phyloP scores from a whole-genome alignment of 2,329 filamentous ascomycete species.

The Incumbomyces delicatus region DNA sequence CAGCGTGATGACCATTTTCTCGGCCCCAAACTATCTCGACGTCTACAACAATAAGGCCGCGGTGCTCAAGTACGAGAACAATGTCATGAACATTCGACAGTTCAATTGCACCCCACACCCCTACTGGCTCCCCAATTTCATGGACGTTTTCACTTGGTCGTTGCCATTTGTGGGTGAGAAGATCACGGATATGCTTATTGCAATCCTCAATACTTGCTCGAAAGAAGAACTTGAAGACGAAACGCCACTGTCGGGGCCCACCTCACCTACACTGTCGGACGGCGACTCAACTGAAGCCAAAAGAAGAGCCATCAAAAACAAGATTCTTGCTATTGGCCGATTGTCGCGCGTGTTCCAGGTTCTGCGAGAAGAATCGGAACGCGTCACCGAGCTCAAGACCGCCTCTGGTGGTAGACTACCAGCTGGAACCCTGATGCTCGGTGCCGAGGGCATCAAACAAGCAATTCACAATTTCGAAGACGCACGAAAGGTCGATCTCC shows the following conservation, averaged over 20 bases:
- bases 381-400: constrained; percentile 95
- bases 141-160: constrained; percentile 99
- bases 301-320: constrained; percentile 97
- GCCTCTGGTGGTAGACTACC: constrained; percentile 85
- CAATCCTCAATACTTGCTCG: constrained; percentile 96
- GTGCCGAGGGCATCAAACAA: constrained; percentile 96
- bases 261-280: constrained; percentile 67
- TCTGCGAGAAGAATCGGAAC: constrained; percentile 90
- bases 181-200: constrained; percentile 98
- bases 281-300: constrained; percentile 88
- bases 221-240: constrained; percentile 95
- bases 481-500: constrained; percentile 88
- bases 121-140: constrained; percentile 99
- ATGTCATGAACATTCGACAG: constrained; percentile 99
- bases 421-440: constrained; percentile 92
- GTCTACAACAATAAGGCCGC: constrained; percentile 99
- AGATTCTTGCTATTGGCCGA: constrained; percentile 93
- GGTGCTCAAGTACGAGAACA: constrained; percentile 98
- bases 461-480: constrained; percentile 96
- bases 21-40: constrained; percentile 94
- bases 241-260: constrained; percentile 60
- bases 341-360: constrained; percentile 98
- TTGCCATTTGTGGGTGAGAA: constrained; percentile 97
- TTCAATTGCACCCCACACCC: constrained; percentile 99
- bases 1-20: constrained; percentile 99